Evolutionary conservation across 75 land plant genomes (phyloP).

Genomic region (Azolla pinnata): DNA sequence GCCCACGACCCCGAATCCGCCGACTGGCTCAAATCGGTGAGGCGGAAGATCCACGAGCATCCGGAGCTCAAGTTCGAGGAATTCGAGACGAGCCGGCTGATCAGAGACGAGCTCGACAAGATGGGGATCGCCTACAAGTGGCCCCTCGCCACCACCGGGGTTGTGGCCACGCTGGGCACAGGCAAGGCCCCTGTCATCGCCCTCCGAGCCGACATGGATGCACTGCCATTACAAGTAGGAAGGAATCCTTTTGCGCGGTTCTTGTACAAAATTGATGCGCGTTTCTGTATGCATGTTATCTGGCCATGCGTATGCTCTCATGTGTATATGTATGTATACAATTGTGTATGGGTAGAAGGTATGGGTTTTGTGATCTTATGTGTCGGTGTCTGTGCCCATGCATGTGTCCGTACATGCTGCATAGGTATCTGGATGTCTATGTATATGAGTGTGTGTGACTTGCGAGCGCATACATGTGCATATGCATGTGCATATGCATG

Average conservation of each 20-base stretch:
- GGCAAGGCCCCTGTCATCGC: conserved; percentile 47
- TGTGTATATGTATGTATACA: neutral
- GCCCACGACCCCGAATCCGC: conserved; percentile 17
- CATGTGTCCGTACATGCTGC: neutral
- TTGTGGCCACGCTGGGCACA: conserved; percentile 45
- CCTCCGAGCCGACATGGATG: conserved; percentile 62
- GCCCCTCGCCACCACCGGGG: conserved; percentile 52
- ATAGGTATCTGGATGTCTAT: neutral
- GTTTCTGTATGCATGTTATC: neutral
- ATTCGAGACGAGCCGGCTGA: conserved; percentile 42
- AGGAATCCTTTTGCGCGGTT: neutral
- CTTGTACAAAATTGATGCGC: neutral
- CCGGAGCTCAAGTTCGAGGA: conserved; percentile 56
- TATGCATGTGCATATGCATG: neutral
- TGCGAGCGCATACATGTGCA: neutral
- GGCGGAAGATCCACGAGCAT: conserved; percentile 39
- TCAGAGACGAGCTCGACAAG: conserved; percentile 41
- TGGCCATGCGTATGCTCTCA: neutral
- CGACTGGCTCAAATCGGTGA: conserved; percentile 37
- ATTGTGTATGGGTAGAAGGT: neutral
- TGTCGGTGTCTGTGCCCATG: neutral
- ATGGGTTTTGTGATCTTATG: neutral
- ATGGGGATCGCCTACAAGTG: conserved; percentile 33
- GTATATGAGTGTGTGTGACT: neutral
- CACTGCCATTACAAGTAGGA: conserved; percentile 47